These are phyloP conservation scores for Pouteria campechiana DNA, from an alignment of 179 eudicot species.

Conservation along the genomic window DNA sequence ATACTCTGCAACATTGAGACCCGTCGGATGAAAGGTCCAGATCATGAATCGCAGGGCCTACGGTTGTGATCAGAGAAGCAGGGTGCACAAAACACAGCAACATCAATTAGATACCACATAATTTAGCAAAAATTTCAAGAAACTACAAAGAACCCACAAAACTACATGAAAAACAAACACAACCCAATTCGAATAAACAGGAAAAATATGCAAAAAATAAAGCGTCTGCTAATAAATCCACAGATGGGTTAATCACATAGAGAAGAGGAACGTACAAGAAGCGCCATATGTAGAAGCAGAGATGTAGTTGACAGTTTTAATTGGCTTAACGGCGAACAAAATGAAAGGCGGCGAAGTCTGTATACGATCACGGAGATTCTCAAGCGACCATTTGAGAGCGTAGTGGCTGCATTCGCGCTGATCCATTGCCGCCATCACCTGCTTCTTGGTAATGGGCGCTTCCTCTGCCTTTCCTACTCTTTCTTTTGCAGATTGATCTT, in stretches of 20 bases:
- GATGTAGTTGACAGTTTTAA: conserved; percentile 22
- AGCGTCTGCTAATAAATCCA: neutral
- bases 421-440: conserved; percentile 56
- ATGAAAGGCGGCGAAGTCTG: conserved; percentile 17
- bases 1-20: too few relatives aligned
- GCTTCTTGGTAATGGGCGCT: conserved; percentile 13
- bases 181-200: neutral
- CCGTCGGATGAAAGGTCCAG: too few relatives aligned
- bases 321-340: conserved; percentile 25
- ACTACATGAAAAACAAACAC: neutral
- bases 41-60: too few relatives aligned
- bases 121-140: too few relatives aligned
- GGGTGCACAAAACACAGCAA: too few relatives aligned
- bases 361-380: conserved; percentile 23
- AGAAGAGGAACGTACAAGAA: conserved; percentile 21
- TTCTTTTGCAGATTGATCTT: conserved; percentile 1
- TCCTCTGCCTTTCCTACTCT: conserved; percentile 10
- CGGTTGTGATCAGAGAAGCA: too few relatives aligned
- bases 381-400: conserved; percentile 50
- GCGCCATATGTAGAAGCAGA: conserved; percentile 35
- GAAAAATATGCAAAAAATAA: neutral
- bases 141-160: neutral
- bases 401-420: conserved; percentile 40
- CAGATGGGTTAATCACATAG: neutral
- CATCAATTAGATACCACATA: too few relatives aligned